A percentile compares a stretch with the other conserved stretches of the same genome.
Conservation (phyloP, 257 asterid species). For the Capsicum rhomboideum region DNA sequence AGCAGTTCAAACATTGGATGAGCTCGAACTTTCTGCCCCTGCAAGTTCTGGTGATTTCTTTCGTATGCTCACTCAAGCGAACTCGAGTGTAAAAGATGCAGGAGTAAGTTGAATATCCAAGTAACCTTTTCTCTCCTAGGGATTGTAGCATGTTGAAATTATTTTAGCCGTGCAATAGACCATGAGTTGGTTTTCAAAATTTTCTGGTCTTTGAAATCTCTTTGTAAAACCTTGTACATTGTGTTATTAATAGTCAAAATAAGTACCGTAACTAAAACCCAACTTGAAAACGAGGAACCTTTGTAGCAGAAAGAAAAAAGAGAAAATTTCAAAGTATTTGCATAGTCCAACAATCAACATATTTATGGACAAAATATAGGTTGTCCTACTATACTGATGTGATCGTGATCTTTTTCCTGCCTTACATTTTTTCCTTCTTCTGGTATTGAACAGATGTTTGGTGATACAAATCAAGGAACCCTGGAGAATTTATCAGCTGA, state of each 20-base stretch:
- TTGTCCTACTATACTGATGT: not conserved
- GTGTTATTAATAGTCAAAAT: not conserved
- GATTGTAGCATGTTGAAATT: not conserved
- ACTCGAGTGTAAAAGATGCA: not conserved
- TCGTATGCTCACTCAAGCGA: not conserved
- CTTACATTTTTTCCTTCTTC: not conserved
- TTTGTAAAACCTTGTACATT: not conserved
- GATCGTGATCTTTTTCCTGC: not conserved
- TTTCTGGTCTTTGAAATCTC: not conserved
- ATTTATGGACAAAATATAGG: not conserved
- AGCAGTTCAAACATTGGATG: not conserved
- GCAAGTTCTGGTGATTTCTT: not conserved
- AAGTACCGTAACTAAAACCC: not conserved
- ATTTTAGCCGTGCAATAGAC: not conserved
- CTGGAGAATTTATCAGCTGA: not conserved
- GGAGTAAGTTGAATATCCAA: not conserved
- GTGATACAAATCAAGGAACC: not conserved
- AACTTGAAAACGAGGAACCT: not conserved
- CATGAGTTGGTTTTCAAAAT: not conserved
- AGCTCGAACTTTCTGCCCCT: not conserved
- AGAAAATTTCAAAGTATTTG: not conserved
- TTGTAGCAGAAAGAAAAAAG: not conserved
- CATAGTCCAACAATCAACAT: not conserved
- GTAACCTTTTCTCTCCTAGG: not conserved
- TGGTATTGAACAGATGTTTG: not conserved